Conservation (phyloP, 352 stramenopile species). For the Phytophthora cryptogea region DNA sequence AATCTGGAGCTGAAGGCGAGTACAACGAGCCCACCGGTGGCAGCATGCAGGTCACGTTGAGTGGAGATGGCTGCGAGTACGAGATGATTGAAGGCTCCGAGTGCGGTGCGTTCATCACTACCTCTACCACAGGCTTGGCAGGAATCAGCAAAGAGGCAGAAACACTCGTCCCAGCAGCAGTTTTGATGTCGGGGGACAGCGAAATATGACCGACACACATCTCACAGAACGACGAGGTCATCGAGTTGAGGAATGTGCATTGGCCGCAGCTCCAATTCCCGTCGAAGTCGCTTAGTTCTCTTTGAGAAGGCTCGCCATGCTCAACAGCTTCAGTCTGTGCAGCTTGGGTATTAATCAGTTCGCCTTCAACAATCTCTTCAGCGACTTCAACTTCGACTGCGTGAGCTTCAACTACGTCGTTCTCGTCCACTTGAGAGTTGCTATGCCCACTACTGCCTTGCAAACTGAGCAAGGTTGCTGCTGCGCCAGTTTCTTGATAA, state of each 20-base stretch:
- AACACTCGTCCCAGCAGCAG: conserved; percentile 19
- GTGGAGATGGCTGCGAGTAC: not conserved
- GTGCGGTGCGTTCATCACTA: conserved; percentile 3
- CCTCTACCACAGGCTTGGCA: conserved; percentile 21
- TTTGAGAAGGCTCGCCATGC: conserved; percentile 4
- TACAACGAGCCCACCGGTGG: conserved; percentile 18
- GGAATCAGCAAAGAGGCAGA: conserved; percentile 26
- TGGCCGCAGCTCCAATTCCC: conserved; percentile 56
- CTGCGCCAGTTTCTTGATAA: conserved; percentile 16
- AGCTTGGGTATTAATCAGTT: conserved; percentile 4
- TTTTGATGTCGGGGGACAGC: conserved; percentile 35
- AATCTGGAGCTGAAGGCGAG: conserved; percentile 35
- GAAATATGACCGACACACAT: conserved; percentile 66
- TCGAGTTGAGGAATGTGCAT: conserved; percentile 63
- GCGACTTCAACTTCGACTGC: conserved; percentile 43
- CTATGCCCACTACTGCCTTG: not conserved
- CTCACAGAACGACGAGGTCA: conserved; percentile 63
- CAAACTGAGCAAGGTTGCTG: conserved; percentile 26
- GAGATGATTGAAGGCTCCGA: conserved; percentile 4
- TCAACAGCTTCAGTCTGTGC: conserved; percentile 8
- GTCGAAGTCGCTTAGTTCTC: conserved; percentile 2
- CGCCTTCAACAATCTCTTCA: conserved; percentile 14
- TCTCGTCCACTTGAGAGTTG: not conserved
- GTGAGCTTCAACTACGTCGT: conserved; percentile 44
- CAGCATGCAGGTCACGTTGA: conserved; percentile 12